Conservation (phyloP, 768 basidiomycete species). For the Glaciozyma martinii region DNA sequence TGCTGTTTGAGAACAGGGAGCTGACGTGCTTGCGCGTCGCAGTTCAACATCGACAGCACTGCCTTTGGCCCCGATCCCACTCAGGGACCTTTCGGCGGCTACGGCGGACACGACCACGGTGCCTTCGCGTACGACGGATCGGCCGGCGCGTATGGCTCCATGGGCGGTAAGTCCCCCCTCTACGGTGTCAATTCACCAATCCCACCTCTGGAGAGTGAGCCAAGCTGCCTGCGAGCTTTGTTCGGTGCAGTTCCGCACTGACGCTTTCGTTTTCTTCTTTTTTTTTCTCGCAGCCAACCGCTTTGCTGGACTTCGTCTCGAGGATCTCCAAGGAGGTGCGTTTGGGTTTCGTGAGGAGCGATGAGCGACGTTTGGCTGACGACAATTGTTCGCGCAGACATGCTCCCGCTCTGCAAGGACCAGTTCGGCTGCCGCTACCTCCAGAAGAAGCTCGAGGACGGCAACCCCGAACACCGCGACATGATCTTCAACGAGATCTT, state of each 20-base stretch:
- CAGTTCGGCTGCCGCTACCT: slow-evolving; percentile 97
- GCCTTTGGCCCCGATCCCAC: slow-evolving; percentile 18
- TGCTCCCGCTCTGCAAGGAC: slow-evolving; percentile 89
- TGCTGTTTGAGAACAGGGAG: not conserved
- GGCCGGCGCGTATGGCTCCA: slow-evolving; percentile 18
- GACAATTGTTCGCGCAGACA: slow-evolving; percentile 43
- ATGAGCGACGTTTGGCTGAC: not conserved
- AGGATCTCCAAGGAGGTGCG: slow-evolving; percentile 74
- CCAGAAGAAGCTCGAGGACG: slow-evolving; percentile 98
- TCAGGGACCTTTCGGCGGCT: slow-evolving; percentile 23
- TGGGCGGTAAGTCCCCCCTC: slow-evolving; percentile 2
- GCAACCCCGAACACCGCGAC: slow-evolving; percentile 87
- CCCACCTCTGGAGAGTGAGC: not conserved
- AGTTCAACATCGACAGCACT: slow-evolving; percentile 33
- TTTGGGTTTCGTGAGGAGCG: not conserved
- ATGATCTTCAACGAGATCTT: slow-evolving; percentile 99
- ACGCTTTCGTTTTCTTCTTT: not conserved
- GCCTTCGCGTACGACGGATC: slow-evolving; percentile 29
- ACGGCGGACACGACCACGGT: slow-evolving; percentile 30
- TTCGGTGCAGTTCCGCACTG: not conserved
- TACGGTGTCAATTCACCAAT: not conserved
- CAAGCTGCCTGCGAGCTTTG: slow-evolving; percentile 6
- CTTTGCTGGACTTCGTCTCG: slow-evolving; percentile 88
- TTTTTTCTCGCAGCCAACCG: slow-evolving; percentile 59
- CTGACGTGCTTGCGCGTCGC: not conserved